Conservation (phyloP, 2,329 filamentous ascomycete species). For the Aspergillus sp. region DNA sequence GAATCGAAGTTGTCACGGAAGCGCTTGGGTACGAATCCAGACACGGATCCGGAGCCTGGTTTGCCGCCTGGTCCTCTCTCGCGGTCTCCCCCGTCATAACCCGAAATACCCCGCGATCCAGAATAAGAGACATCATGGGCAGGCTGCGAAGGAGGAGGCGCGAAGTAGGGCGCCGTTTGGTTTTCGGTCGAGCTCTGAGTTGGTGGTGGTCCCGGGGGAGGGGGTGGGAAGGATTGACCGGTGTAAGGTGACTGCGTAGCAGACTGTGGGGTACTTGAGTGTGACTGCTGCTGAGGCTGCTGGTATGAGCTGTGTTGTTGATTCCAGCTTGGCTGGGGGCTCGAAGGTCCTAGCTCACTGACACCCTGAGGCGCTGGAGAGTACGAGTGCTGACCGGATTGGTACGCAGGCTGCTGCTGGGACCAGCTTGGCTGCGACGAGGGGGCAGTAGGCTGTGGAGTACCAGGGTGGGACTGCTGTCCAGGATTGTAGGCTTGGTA, state of each 20-base stretch:
- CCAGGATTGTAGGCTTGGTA: not conserved
- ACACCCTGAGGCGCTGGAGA: not conserved
- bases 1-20: constrained; percentile 40
- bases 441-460: not conserved
- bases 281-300: constrained; percentile 11
- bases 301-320: constrained; percentile 10
- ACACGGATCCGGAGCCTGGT: constrained; percentile 3
- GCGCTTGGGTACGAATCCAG: constrained; percentile 30
- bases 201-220: constrained; percentile 34
- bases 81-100: constrained; percentile 35
- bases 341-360: not conserved
- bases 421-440: not conserved
- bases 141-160: constrained; percentile 42
- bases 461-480: not conserved
- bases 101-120: constrained; percentile 34
- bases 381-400: not conserved
- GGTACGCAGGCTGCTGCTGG: constrained; percentile 1
- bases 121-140: constrained; percentile 31
- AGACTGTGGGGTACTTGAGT: constrained; percentile 8
- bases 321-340: not conserved
- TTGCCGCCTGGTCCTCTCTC: constrained; percentile 25
- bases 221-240: constrained; percentile 40
- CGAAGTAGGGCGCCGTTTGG: constrained; percentile 41
- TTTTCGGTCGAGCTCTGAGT: constrained; percentile 20
- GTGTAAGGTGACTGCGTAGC: constrained; percentile 18